Percentiles rank a stretch among this genome's conserved stretches.
phyloP scores from a whole-genome alignment of 1,284 basidiomycete genomes.

The Boletus coffeatus region DNA sequence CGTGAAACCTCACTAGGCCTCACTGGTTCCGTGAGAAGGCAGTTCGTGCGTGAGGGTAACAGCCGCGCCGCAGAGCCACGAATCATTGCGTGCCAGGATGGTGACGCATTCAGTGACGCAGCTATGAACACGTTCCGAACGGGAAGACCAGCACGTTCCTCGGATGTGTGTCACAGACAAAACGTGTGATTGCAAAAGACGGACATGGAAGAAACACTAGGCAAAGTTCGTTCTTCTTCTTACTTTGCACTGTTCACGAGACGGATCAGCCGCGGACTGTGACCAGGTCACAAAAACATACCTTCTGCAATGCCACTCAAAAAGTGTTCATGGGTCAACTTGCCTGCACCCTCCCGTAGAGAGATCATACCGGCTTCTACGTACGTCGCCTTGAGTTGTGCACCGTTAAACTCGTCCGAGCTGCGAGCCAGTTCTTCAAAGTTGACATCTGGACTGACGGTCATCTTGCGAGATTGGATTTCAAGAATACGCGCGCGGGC shows the following conservation, averaged over 20 bases:
- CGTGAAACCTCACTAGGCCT: background rate
- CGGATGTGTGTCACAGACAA: background rate
- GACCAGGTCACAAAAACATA: conserved; percentile 31
- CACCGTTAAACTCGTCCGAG: conserved; percentile 98
- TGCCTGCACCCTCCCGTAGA: conserved; percentile 88
- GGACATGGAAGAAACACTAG: conserved; percentile 28
- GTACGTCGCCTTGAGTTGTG: conserved; percentile 93
- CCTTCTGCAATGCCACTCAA: conserved; percentile 89
- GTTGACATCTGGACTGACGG: conserved; percentile 79
- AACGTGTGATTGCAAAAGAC: conserved; percentile 6
- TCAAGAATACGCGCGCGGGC: conserved; percentile 94
- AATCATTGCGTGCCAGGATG: background rate
- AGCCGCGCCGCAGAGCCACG: background rate
- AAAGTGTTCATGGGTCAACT: conserved; percentile 91
- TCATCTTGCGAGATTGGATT: conserved; percentile 97
- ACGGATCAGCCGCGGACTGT: conserved; percentile 16
- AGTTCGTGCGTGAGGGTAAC: background rate
- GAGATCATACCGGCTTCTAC: conserved; percentile 99
- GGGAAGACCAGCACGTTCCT: background rate
- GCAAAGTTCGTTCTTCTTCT: conserved; percentile 97
- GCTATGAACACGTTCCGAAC: no score
- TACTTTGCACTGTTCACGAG: conserved; percentile 70
- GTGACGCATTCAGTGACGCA: background rate
- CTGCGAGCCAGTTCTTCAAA: conserved; percentile 83
- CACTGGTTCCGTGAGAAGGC: background rate